phyloP scores from a whole-genome alignment of 169 alveolate genomes.

The Plasmodium ovale region DNA sequence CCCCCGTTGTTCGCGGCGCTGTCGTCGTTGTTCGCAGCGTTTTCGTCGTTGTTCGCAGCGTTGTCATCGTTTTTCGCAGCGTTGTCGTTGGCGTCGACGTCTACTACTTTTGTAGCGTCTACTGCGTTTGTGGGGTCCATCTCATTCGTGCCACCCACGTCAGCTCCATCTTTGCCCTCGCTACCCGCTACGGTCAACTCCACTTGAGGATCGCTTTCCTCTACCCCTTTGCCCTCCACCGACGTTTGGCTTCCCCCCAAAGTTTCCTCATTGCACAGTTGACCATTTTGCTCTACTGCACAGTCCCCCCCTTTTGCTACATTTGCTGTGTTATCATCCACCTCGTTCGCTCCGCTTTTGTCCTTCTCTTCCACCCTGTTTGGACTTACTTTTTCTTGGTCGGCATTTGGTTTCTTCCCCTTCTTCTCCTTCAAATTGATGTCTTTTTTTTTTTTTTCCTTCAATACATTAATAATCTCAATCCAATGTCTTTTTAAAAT shows the following conservation, averaged over 20 bases:
- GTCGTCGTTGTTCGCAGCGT: not conserved
- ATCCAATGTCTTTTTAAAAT: slow-evolving; percentile 96
- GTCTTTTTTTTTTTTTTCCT: slow-evolving; percentile 67
- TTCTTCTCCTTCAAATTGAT: slow-evolving; percentile 83
- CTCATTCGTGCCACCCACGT: not conserved
- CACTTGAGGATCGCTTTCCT: too few species aligned
- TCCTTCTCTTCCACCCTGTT: not conserved
- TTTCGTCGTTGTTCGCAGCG: not conserved
- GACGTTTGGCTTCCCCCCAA: not conserved
- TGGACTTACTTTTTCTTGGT: not conserved
- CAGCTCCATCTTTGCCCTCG: not conserved
- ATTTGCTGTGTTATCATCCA: not conserved
- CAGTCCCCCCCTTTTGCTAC: not conserved
- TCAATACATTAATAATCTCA: slow-evolving; percentile 80
- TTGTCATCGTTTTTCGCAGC: not conserved
- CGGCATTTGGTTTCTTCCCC: slow-evolving; percentile 77
- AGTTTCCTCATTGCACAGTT: not conserved
- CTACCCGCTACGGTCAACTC: too few species aligned
- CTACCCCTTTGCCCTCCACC: not conserved
- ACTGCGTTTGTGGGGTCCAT: not conserved
- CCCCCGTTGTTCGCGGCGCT: not conserved
- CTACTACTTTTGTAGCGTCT: not conserved
- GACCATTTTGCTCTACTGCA: not conserved
- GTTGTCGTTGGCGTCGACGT: not conserved
- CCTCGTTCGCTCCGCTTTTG: not conserved